Evolutionary conservation across 176 grass and related monocot genomes (phyloP), one percentile per base, ranked within the genome.

Genomic region (Ensete ventricosum): DNA sequence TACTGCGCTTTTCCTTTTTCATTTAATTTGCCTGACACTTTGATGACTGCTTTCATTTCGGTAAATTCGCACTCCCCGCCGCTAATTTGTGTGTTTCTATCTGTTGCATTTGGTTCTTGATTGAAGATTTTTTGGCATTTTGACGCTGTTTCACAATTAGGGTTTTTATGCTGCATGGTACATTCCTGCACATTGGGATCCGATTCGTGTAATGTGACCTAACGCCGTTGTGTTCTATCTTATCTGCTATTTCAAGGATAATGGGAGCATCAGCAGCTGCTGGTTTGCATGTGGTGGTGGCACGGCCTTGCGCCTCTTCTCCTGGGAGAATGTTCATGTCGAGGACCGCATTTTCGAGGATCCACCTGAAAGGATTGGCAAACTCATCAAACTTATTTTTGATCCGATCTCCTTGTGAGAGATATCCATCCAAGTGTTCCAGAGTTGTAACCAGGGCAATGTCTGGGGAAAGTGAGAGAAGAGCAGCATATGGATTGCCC

Each of bases 401-500:
- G 20, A 8, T 50, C 16, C 10, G 11, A 70, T 70, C 67, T 21
- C 67, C 2, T 70, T 70, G 17, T 9, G 51, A 52, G 16, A 70
- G 43, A 70, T 50, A 51, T 52, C 14, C 43, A 51, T 20, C 67
- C 43, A 82, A 59, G 13, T n/a, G 16, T 19, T 12, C 9, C 53
- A 83, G 51, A 27, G 34, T 89, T 79, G 63, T 87, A 12, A 83
- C 80, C n/a, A 92, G 84, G 77, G 83, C 92, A 14, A 89, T 96
- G 89, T 90, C 85, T 63, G 80, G 74, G 59, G 85, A 76, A 71
- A 72, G 83, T 17, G 81, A 72, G 43, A 78, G 86, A 53, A 67
- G 63, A 2, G 60, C 26, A 48, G 59, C 67, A 27, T 84, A 54
- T n/a, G 92, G 92, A 13, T 86, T 96, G 53, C 85, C 92, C 24